These are phyloP conservation scores for Apiospora saccharicola DNA, from an alignment of 2,329 filamentous ascomycete species.

Conservation along the genomic window DNA sequence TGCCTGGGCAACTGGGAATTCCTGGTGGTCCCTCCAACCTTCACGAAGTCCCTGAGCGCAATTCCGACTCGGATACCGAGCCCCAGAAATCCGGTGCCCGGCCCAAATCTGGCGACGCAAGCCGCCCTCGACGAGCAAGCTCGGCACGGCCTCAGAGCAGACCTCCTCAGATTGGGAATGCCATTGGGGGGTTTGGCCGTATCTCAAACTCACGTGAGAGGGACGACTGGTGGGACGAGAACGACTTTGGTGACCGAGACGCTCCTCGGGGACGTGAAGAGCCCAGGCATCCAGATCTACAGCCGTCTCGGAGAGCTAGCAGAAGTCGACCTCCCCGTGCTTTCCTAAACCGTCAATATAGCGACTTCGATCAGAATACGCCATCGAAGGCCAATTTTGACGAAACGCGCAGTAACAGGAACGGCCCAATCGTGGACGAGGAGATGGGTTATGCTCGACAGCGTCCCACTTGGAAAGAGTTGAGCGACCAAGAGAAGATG, in stretches of 20 bases:
- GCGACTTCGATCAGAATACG: not conserved
- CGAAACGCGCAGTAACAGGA: slow-evolving; percentile 19
- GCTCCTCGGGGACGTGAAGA: slow-evolving; percentile 2
- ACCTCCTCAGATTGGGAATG: not conserved
- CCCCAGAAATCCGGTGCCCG: not conserved
- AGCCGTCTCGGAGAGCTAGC: not conserved
- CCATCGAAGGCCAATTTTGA: slow-evolving; percentile 22
- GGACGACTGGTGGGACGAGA: slow-evolving; percentile 12
- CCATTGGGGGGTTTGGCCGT: not conserved
- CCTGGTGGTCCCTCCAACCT: not conserved
- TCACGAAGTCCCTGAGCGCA: not conserved
- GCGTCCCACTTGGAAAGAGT: slow-evolving; percentile 46
- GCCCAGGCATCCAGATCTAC: not conserved
- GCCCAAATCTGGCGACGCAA: slow-evolving; percentile 3
- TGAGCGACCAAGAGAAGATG: slow-evolving; percentile 49
- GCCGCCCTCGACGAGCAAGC: not conserved
- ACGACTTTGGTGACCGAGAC: not conserved
- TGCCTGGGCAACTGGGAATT: not conserved
- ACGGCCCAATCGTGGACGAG: slow-evolving; percentile 24
- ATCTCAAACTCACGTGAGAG: not conserved
- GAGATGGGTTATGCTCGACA: slow-evolving; percentile 26
- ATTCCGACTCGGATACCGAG: slow-evolving; percentile 2
- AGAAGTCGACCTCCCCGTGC: slow-evolving; percentile 16
- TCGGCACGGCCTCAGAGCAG: slow-evolving; percentile 8
- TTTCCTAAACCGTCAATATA: not conserved